A percentile compares a stretch with the other conserved stretches of the same genome.
phyloP scores from a whole-genome alignment of 2,329 filamentous ascomycete species.

The Pestalotiopsis sp. region DNA sequence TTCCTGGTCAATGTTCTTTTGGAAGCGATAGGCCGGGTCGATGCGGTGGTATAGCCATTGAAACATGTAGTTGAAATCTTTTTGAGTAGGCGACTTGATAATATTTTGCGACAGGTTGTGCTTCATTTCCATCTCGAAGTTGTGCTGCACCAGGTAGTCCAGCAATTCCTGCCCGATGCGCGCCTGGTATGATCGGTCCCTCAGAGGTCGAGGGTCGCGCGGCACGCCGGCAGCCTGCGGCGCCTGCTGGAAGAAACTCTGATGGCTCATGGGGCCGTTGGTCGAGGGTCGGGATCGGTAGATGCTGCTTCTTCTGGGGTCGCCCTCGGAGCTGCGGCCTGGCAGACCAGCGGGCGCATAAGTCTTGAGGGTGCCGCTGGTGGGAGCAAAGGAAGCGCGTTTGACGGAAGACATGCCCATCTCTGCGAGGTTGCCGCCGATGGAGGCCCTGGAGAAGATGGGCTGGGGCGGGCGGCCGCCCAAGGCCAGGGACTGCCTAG shows the following conservation, averaged over 20 bases:
- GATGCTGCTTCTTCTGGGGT: slow-evolving; percentile 77
- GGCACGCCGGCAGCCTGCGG: slow-evolving; percentile 81
- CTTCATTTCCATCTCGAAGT: slow-evolving; percentile 98
- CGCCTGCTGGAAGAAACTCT: slow-evolving; percentile 93
- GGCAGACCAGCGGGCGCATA: slow-evolving; percentile 60
- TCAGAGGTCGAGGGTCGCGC: slow-evolving; percentile 82
- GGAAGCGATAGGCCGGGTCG: slow-evolving; percentile 89
- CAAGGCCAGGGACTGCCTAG: slow-evolving; percentile 83
- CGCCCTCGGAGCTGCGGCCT: slow-evolving; percentile 52
- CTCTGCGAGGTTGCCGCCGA: slow-evolving; percentile 78
- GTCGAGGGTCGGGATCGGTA: slow-evolving; percentile 71
- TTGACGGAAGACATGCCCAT: slow-evolving; percentile 82
- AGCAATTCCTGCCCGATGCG: slow-evolving; percentile 86
- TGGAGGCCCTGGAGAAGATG: slow-evolving; percentile 82
- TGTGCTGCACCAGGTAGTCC: slow-evolving; percentile 89
- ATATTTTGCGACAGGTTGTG: slow-evolving; percentile 89
- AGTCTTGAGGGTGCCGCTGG: slow-evolving; percentile 66
- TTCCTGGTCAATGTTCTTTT: slow-evolving; percentile 93
- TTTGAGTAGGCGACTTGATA: slow-evolving; percentile 92
- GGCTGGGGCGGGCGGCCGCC: slow-evolving; percentile 81
- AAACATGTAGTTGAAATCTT: slow-evolving; percentile 98
- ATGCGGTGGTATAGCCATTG: slow-evolving; percentile 97
- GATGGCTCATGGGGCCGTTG: slow-evolving; percentile 70
- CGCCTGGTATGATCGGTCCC: slow-evolving; percentile 77
- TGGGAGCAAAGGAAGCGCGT: slow-evolving; percentile 69